phyloP scores from a whole-genome alignment of 2,329 filamentous ascomycete species.

The Hypoxylon sp. region DNA sequence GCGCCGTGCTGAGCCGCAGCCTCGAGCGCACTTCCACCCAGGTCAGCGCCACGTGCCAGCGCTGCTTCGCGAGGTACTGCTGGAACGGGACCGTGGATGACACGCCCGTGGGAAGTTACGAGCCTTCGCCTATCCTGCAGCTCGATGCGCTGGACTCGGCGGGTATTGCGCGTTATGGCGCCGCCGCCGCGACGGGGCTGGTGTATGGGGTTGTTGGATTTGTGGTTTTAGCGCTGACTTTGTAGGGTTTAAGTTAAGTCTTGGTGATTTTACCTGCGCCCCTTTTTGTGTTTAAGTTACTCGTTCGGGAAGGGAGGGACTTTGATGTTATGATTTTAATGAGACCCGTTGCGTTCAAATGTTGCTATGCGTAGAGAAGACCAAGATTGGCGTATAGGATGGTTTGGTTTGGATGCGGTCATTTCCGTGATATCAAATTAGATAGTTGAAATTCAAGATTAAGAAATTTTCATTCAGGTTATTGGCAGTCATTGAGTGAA shows the following conservation, averaged over 20 bases:
- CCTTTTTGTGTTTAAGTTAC: neutral
- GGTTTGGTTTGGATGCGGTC: conserved; percentile 10
- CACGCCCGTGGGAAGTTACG: conserved; percentile 55
- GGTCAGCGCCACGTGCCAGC: conserved; percentile 78
- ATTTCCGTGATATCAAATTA: conserved; percentile 6
- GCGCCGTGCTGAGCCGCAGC: conserved; percentile 85
- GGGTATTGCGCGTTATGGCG: neutral
- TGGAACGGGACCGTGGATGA: conserved; percentile 82
- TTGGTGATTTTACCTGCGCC: neutral
- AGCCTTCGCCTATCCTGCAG: conserved; percentile 55
- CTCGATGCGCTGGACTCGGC: conserved; percentile 33
- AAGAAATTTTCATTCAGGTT: neutral
- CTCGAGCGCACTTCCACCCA: conserved; percentile 78
- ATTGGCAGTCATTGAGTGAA: neutral
- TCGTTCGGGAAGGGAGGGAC: neutral
- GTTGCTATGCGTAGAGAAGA: conserved; percentile 9
- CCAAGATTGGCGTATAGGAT: conserved; percentile 3
- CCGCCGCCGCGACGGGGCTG: conserved; percentile 10
- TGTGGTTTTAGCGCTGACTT: conserved; percentile 26
- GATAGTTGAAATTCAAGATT: neutral
- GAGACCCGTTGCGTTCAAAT: neutral
- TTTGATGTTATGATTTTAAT: conserved; percentile 19
- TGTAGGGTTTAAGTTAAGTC: conserved; percentile 15
- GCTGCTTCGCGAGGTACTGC: conserved; percentile 88
- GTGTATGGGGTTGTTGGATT: conserved; percentile 34